A percentile compares a stretch with the other conserved stretches of the same genome.
Evolutionary conservation across 805 yeast genomes (phyloP).

Genomic region (Pichia ethanolica): DNA sequence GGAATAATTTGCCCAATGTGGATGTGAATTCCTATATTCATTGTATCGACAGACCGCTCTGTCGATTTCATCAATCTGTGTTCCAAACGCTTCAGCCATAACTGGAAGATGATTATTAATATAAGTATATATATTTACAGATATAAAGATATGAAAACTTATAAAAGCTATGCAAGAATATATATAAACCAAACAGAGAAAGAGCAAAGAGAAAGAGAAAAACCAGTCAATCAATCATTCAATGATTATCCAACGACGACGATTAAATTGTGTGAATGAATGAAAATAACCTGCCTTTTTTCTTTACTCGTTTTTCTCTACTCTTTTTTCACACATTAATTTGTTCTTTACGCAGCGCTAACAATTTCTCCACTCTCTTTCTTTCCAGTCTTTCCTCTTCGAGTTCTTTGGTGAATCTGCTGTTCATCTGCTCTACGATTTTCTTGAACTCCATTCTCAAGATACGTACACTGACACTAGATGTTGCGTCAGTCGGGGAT

Average conservation of each 20-base stretch:
- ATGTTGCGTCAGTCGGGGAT: not conserved
- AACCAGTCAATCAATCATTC: too few relatives aligned
- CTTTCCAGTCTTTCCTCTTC: constrained; percentile 15
- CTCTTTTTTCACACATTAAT: too few relatives aligned
- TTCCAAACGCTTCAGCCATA: constrained; percentile 1
- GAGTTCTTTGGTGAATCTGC: constrained; percentile 52
- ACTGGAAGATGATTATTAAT: not conserved
- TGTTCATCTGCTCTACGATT: constrained; percentile 53
- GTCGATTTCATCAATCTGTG: constrained; percentile 11
- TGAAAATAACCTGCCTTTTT: too few relatives aligned
- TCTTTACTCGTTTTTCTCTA: too few relatives aligned
- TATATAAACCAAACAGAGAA: too few relatives aligned
- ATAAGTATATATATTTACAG: too few relatives aligned
- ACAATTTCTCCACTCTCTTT: not conserved
- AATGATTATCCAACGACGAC: too few relatives aligned
- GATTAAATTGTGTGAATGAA: too few relatives aligned
- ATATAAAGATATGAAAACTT: too few relatives aligned
- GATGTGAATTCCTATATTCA: not conserved
- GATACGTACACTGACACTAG: constrained; percentile 34
- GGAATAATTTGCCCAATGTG: not conserved
- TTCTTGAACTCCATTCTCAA: constrained; percentile 64
- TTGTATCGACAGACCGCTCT: constrained; percentile 4
- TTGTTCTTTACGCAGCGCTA: too few relatives aligned
- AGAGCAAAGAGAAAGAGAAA: too few relatives aligned
- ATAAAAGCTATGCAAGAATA: too few relatives aligned